A percentile compares a stretch with the other conserved stretches of the same genome.
Evolutionary conservation across 345 rosid species (phyloP).

Genomic region (Corchorus capsularis): DNA sequence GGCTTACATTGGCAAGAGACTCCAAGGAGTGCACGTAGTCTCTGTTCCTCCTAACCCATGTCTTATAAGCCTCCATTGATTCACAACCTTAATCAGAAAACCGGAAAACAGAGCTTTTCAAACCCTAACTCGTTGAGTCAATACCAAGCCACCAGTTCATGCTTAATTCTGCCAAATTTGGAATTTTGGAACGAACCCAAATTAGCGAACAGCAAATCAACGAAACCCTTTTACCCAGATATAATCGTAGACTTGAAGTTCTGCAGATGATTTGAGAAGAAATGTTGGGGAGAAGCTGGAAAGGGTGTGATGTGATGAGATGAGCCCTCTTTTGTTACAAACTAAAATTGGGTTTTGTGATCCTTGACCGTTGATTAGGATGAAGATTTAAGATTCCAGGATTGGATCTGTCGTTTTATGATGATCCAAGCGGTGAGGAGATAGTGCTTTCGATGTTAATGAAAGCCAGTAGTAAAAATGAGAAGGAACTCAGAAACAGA

Average conservation of each 20-base stretch:
- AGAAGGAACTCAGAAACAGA: background rate
- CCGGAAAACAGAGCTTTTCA: background rate
- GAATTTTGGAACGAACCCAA: constrained; percentile 19
- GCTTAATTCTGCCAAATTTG: background rate
- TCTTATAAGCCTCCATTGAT: constrained; percentile 85
- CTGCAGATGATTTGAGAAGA: background rate
- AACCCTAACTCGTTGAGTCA: constrained; percentile 14
- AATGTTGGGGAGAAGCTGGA: constrained; percentile 1
- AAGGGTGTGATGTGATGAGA: background rate
- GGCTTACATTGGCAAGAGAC: constrained; percentile 89
- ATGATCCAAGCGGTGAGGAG: background rate
- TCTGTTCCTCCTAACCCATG: constrained; percentile 84
- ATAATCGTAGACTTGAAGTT: background rate
- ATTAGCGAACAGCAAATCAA: constrained; percentile 1
- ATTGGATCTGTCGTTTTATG: background rate
- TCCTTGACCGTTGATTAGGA: background rate
- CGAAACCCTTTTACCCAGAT: background rate
- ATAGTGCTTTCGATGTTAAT: background rate
- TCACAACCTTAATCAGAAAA: constrained; percentile 24
- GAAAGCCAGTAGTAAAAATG: background rate
- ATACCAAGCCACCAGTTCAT: background rate
- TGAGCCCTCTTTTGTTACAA: background rate
- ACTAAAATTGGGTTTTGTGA: background rate
- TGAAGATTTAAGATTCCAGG: background rate
- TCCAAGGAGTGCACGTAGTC: constrained; percentile 88